Evolutionary conservation across 371 early-diverging fungal genomes (phyloP), one percentile per base, ranked within the genome.

Genomic region (Umbelopsis sp.): DNA sequence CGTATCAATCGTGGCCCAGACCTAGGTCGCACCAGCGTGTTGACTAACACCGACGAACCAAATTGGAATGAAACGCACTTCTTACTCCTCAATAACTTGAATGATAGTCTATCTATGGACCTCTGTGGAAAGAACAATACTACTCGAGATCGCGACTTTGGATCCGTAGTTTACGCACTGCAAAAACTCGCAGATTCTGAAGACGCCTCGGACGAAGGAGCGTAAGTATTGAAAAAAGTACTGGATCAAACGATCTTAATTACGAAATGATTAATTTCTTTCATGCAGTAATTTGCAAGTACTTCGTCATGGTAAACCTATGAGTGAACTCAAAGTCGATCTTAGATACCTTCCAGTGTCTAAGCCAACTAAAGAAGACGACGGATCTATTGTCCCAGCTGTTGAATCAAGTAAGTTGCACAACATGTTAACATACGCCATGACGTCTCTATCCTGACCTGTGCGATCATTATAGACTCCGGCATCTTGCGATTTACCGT

Each of bases 1-100:
- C 86, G 82, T 37, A 76, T 95, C 14, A 88, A 91, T 45, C 89
- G 91, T 69, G 86, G 89, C 18, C 88, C 88, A 16, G 93, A 90
- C 64, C 79, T 92, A 7, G 87, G 82, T n/a, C 80, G 85, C 14
- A 91, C 92, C 10, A 85, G 80, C 3, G 79, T 84, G 10, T 73
- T 74, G 35, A 78, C 86, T 38, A 83, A 91, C 66, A 90, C 89
- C 1, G 71, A 75, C 46, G 75, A 80, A 38, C 90, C 90, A 12
- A 70, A 80, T 24, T 90, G 89, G 89, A 80, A 87, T 68, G 84
- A 89, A 73, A 88, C 86, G 3, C 76, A 78, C 45, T 81, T 86
- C 41, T 73, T 90, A 53, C 69, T 90, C 16, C 70, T 88, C 9
- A 82, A 84, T 63, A 87, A 84, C 70, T 68, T 87, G 65, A 78